phyloP scores from a whole-genome alignment of 2,329 filamentous ascomycete species.

The Dactylellina parvicollis region DNA sequence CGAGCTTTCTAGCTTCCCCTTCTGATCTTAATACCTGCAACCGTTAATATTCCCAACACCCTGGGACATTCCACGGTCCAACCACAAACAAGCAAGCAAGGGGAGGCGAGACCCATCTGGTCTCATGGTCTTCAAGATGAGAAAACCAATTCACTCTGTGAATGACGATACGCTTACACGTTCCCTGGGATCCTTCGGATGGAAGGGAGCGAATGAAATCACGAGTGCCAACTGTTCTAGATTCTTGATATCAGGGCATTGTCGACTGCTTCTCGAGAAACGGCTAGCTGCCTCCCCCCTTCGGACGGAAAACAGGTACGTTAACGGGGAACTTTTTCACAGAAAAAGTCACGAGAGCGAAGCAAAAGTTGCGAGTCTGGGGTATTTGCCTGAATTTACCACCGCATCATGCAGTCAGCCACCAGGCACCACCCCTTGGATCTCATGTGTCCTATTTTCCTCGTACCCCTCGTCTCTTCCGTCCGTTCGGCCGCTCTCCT shows the following conservation, averaged over 20 bases:
- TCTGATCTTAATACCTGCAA: conserved; percentile 39
- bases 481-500: conserved; percentile 29
- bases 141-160: too few species aligned
- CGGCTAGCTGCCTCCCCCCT: not conserved
- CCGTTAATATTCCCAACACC: conserved; percentile 48
- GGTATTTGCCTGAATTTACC: conserved; percentile 46
- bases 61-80: conserved; percentile 48
- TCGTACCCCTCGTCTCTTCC: conserved; percentile 9
- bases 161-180: conserved; percentile 6
- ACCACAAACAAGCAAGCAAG: conserved; percentile 30
- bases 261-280: not conserved
- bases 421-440: not conserved
- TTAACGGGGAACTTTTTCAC: too few species aligned
- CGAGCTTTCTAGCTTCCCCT: conserved; percentile 31
- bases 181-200: conserved; percentile 4
- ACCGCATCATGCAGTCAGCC: conserved; percentile 49
- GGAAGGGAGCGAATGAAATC: conserved; percentile 8
- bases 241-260: conserved; percentile 25
- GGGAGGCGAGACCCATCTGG: conserved; percentile 33
- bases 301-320: too few species aligned
- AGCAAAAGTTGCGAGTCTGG: conserved; percentile 5
- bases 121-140: conserved; percentile 15
- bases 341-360: conserved; percentile 15
- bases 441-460: not conserved
- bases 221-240: conserved; percentile 20